Conservation (phyloP, 352 stramenopile species). For the Pythium coloratum region DNA sequence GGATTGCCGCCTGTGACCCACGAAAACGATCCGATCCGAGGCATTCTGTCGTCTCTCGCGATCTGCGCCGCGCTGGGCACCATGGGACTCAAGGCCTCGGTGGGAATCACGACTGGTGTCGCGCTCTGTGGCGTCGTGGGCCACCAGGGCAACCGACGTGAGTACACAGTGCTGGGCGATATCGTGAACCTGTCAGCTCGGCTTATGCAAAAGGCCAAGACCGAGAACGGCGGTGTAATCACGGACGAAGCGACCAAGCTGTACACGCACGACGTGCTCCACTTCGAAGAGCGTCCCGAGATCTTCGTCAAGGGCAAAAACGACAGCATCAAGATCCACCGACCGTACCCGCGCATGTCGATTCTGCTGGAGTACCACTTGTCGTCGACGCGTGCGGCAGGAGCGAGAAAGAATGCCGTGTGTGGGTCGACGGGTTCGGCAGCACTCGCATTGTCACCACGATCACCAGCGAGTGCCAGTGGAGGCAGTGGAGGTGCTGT, state of each 20-base stretch:
- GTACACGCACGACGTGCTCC: slow-evolving; percentile 81
- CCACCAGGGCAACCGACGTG: slow-evolving; percentile 85
- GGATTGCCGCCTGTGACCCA: slow-evolving; percentile 90
- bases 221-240: slow-evolving; percentile 82
- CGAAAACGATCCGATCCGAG: slow-evolving; percentile 90
- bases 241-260: slow-evolving; percentile 87
- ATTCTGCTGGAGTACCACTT: slow-evolving; percentile 77
- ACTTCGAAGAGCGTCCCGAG: slow-evolving; percentile 86
- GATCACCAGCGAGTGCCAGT: not conserved
- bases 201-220: slow-evolving; percentile 91
- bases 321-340: slow-evolving; percentile 88
- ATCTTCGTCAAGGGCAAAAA: slow-evolving; percentile 94
- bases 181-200: slow-evolving; percentile 93
- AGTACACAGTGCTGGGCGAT: slow-evolving; percentile 94
- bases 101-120: slow-evolving; percentile 92
- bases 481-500: slow-evolving; percentile 5
- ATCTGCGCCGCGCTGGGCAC: slow-evolving; percentile 75
- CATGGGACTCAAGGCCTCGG: slow-evolving; percentile 76
- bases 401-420: slow-evolving; percentile 24
- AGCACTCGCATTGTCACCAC: slow-evolving; percentile 13
- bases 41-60: slow-evolving; percentile 86
- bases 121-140: slow-evolving; percentile 93
- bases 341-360: slow-evolving; percentile 86
- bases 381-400: slow-evolving; percentile 31
- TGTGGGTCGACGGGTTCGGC: slow-evolving; percentile 19